Evolutionary conservation across 2,329 filamentous ascomycete species (phyloP).

Genomic region (Neofusicoccum umdonicola): DNA sequence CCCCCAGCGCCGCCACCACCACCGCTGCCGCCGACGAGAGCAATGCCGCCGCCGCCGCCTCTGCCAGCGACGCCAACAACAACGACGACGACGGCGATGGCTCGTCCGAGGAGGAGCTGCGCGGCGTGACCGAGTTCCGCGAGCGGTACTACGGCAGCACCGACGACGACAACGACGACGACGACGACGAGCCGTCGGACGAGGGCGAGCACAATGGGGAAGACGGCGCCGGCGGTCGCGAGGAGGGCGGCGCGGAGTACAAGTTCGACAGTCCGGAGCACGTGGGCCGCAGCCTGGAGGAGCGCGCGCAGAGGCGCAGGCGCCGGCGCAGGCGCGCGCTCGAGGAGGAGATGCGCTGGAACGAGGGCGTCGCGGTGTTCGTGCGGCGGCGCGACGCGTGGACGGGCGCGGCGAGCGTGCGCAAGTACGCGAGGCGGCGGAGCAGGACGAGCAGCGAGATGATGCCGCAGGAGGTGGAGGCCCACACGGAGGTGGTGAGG

Average conservation of each 20-base stretch:
- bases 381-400: conserved; percentile 75
- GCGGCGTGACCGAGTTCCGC: conserved; percentile 36
- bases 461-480: neutral
- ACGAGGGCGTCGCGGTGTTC: conserved; percentile 78
- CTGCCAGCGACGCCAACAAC: conserved; percentile 19
- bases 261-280: conserved; percentile 47
- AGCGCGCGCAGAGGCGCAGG: conserved; percentile 30
- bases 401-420: conserved; percentile 67
- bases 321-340: conserved; percentile 36
- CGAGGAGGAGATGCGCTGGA: conserved; percentile 60
- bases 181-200: conserved; percentile 26
- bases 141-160: conserved; percentile 44
- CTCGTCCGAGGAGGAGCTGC: conserved; percentile 32
- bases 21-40: neutral
- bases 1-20: conserved; percentile 10
- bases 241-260: conserved; percentile 25
- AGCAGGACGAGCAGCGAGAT: conserved; percentile 48
- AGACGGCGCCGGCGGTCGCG: neutral
- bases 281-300: conserved; percentile 36
- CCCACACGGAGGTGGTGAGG: neutral
- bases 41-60: conserved; percentile 19
- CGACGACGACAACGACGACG: conserved; percentile 25
- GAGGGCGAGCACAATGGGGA: neutral
- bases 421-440: conserved; percentile 27
- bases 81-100: conserved; percentile 23